Evolutionary conservation across 306 rosid species (phyloP), one percentile per base, ranked within the genome.

Genomic region (Glycyrrhiza uralensis): DNA sequence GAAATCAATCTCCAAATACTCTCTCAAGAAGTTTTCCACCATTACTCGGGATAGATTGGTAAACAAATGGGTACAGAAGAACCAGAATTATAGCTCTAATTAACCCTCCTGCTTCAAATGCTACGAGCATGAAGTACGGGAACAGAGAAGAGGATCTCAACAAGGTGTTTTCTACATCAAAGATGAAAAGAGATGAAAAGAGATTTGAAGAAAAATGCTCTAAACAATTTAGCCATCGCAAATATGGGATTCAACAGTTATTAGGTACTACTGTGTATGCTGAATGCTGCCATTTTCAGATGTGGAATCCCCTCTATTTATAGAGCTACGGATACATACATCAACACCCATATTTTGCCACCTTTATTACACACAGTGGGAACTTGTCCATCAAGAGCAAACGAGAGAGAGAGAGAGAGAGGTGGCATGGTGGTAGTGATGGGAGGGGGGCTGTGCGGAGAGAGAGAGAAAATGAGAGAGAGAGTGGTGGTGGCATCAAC

Each of bases 111-210:
- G 88, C 91, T 76, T 92, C 97, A 23, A 92, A 89, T 1, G 97
- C 96, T 36, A 87, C 96, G 4, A 92, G 87, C 96, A 89, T 87
- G 87, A 92, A 92, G 74, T 89, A 89, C 2, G 96, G 81, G 56
- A 89, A 89, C 44, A 80, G 11, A 68, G 79, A 86, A n/a, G 83
- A 51, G 32, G 92, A 85, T 60, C 71, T 89, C 18, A 92, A 54
- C 41, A 92, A 56, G 22, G 86, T 72, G 41, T 74, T 87, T 69
- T 92, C 97, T 1, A 92, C 85, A 45, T 84, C 80, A 69, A 92
- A 92, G 47, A 92, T 47, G 47, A 85, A 7, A 77, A 71, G 82
- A 82, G 69, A 81, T 61, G 75, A 81, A 69, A 13, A 84, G 77
- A 1, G 89, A 71, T 26, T 78, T 82, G 71, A 87, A 74, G 86